Conservation (phyloP, 2,329 filamentous ascomycete species). For the Claviceps africana region DNA sequence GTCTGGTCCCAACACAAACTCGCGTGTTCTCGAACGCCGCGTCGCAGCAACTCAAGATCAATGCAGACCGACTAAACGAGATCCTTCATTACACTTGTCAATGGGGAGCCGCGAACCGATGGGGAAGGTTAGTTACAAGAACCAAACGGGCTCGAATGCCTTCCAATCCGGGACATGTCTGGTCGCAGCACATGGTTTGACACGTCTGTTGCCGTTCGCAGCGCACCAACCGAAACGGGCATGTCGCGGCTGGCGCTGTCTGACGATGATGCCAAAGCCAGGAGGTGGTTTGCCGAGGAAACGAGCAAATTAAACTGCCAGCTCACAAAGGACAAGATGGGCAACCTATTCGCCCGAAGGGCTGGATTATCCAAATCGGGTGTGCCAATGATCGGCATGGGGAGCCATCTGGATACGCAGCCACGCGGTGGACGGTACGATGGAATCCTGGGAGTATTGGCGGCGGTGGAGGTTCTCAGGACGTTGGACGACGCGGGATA, state of each 20-base stretch:
- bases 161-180: not conserved
- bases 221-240: constrained; percentile 44
- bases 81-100: constrained; percentile 19
- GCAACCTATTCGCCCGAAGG: constrained; percentile 63
- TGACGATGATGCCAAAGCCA: constrained; percentile 58
- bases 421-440: constrained; percentile 56
- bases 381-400: constrained; percentile 49
- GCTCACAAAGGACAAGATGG: constrained; percentile 60
- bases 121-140: constrained; percentile 14
- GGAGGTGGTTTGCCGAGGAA: constrained; percentile 63
- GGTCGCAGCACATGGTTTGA: not conserved
- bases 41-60: constrained; percentile 11
- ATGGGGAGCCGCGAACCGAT: constrained; percentile 18
- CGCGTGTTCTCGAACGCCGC: not conserved
- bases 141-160: not conserved
- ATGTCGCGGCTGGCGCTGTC: constrained; percentile 68
- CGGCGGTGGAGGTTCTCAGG: constrained; percentile 58
- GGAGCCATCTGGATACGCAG: constrained; percentile 56
- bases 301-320: constrained; percentile 51
- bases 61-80: constrained; percentile 15
- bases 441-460: constrained; percentile 60
- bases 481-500: constrained; percentile 49
- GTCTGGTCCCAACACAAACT: not conserved
- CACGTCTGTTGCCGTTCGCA: constrained; percentile 1
- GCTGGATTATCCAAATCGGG: constrained; percentile 43